Conservation (phyloP, 352 stramenopile species). For the Phytophthora ohioensis region DNA sequence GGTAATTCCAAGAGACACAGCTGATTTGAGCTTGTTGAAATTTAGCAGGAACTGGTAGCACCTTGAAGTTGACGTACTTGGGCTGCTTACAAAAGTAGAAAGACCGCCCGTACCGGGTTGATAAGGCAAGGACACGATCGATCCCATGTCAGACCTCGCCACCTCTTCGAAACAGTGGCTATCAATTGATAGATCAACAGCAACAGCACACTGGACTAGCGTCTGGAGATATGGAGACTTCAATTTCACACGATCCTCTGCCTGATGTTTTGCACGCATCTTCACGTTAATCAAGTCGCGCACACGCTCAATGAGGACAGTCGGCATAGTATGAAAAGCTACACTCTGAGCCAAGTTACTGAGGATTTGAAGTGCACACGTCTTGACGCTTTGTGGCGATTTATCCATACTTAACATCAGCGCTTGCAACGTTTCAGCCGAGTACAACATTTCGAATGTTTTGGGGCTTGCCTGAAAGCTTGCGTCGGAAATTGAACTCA, state of each 20-base stretch:
- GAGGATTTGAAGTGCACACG: constrained; percentile 50
- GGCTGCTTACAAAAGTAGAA: constrained; percentile 24
- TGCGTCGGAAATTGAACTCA: constrained; percentile 31
- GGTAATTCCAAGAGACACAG: constrained; percentile 38
- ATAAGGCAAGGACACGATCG: constrained; percentile 7
- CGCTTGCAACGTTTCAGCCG: constrained; percentile 42
- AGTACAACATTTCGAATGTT: constrained; percentile 41
- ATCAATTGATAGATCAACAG: constrained; percentile 69
- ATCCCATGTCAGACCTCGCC: background rate
- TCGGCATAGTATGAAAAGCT: constrained; percentile 51
- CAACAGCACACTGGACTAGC: constrained; percentile 65
- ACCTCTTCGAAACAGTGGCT: constrained; percentile 31
- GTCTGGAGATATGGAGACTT: constrained; percentile 74
- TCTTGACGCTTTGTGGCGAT: constrained; percentile 56
- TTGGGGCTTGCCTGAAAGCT: constrained; percentile 22
- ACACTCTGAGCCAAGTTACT: constrained; percentile 48
- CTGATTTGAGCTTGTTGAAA: constrained; percentile 35
- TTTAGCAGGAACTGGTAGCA: constrained; percentile 34
- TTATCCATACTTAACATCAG: constrained; percentile 42
- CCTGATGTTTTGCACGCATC: constrained; percentile 55
- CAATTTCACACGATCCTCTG: constrained; percentile 55
- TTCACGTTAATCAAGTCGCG: constrained; percentile 55
- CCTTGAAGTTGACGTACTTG: constrained; percentile 22
- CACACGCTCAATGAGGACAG: constrained; percentile 49
- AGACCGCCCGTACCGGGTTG: constrained; percentile 6